Conservation (phyloP, 306 rosid species). For the Begonia loranthoides region DNA sequence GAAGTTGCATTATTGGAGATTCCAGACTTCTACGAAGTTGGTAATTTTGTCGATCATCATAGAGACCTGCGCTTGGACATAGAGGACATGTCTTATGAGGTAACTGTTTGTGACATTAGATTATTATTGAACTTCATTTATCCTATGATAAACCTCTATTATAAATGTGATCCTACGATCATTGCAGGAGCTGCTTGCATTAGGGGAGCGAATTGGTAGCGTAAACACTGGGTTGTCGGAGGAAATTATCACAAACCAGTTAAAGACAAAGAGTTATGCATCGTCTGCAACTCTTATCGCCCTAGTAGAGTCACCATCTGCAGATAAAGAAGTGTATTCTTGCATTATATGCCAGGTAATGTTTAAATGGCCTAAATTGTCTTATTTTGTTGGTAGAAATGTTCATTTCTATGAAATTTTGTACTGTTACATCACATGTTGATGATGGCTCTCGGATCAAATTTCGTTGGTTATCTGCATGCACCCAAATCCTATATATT, state of each 20-base stretch:
- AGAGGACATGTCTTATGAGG: constrained; percentile 98
- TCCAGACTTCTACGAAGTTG: constrained; percentile 40
- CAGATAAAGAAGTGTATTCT: constrained; percentile 45
- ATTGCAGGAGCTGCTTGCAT: constrained; percentile 82
- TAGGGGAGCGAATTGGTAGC: constrained; percentile 87
- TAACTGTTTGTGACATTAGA: constrained; percentile 10
- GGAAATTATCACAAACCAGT: constrained; percentile 33
- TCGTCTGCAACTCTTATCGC: constrained; percentile 18
- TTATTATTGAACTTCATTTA: not conserved
- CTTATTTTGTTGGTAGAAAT: not conserved
- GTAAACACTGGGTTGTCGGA: constrained; percentile 80
- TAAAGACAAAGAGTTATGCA: constrained; percentile 38
- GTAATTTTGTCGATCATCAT: constrained; percentile 59
- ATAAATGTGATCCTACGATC: not conserved
- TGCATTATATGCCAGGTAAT: constrained; percentile 94
- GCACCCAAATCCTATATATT: too few species aligned
- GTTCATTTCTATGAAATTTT: not conserved
- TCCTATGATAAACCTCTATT: not conserved
- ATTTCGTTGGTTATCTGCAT: too few species aligned
- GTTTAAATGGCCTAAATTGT: not conserved
- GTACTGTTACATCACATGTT: not conserved
- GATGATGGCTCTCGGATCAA: too few species aligned
- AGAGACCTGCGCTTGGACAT: constrained; percentile 95
- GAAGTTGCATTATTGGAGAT: constrained; percentile 74
- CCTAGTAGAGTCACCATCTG: constrained; percentile 38